Evolutionary conservation across 345 rosid species (phyloP).

Genomic region (Mercurialis annua): DNA sequence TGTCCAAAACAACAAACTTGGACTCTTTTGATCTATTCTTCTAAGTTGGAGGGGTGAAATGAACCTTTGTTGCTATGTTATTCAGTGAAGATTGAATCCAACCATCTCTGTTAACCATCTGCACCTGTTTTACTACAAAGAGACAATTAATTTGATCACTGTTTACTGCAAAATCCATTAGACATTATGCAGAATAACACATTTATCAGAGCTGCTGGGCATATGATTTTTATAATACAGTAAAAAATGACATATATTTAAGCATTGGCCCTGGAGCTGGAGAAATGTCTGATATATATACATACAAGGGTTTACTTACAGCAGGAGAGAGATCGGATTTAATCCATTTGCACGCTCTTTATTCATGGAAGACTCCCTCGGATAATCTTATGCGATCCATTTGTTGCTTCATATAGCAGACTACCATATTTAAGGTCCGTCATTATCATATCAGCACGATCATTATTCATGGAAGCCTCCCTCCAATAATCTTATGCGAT

Average conservation of each 20-base stretch:
- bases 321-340: background rate
- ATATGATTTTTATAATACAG: background rate
- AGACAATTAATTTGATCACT: background rate
- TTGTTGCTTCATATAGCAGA: background rate
- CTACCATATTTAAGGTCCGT: background rate
- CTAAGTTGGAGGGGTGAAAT: too few species aligned
- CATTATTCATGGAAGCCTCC: slow-evolving; percentile 10
- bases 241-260: background rate
- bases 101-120: background rate
- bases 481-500: slow-evolving; percentile 6
- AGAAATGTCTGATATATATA: background rate
- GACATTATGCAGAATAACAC: background rate
- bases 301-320: slow-evolving; percentile 16
- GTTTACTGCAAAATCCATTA: background rate
- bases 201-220: slow-evolving; percentile 5
- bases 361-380: slow-evolving; percentile 6
- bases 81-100: too few species aligned
- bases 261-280: background rate
- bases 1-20: too few species aligned
- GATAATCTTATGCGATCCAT: slow-evolving; percentile 11
- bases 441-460: slow-evolving; percentile 3
- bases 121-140: background rate
- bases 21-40: too few species aligned
- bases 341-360: background rate
- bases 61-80: too few species aligned